A percentile compares a stretch with the other conserved stretches of the same genome.
phyloP scores from a whole-genome alignment of 179 eudicot genomes.

The Vitellaria paradoxa region DNA sequence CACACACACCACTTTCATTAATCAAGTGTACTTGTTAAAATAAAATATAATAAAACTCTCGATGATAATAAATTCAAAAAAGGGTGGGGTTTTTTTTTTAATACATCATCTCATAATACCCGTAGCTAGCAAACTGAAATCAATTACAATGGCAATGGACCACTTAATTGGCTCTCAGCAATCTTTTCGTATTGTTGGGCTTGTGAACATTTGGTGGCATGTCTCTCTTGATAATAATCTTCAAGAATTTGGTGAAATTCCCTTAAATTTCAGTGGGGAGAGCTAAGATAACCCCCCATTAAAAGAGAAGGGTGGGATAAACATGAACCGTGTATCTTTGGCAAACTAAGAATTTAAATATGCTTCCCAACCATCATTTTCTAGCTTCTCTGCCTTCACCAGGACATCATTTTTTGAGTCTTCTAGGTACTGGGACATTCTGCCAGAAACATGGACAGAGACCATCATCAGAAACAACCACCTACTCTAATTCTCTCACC shows the following conservation, averaged over 20 bases:
- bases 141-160: too few species aligned
- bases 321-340: neutral
- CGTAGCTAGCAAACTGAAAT: too few species aligned
- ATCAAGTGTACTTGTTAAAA: too few species aligned
- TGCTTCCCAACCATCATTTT: constrained; percentile 71
- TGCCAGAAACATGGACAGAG: constrained; percentile 4
- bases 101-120: too few species aligned
- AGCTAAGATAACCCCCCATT: neutral
- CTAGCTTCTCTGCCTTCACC: constrained; percentile 36
- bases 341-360: constrained; percentile 45
- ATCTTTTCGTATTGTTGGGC: too few species aligned
- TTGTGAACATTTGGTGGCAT: too few species aligned
- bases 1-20: too few species aligned
- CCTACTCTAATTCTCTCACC: neutral
- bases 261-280: neutral
- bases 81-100: too few species aligned
- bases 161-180: too few species aligned
- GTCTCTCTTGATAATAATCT: neutral
- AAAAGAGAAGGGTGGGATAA: neutral
- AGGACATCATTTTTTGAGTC: constrained; percentile 22
- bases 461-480: neutral
- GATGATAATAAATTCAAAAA: too few species aligned
- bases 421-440: constrained; percentile 26
- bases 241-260: neutral
- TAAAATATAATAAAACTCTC: too few species aligned